Conservation (phyloP, 2,329 filamentous ascomycete genomes). For the Trichoderma afroharzianum region DNA sequence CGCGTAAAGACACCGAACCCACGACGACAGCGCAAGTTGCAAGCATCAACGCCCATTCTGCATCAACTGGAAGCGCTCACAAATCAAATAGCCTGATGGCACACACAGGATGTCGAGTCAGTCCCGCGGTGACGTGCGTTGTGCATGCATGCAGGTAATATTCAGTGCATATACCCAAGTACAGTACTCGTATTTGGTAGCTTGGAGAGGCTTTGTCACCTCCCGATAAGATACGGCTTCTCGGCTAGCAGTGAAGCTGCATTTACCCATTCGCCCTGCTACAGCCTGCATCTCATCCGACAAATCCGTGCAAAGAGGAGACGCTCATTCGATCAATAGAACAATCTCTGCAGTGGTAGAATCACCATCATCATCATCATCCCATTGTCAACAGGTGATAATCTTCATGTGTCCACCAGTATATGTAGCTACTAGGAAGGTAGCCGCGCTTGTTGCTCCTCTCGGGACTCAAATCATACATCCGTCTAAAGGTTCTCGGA, state of each 20-base stretch:
- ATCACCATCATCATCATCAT: background rate
- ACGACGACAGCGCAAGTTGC: background rate
- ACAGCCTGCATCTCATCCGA: background rate
- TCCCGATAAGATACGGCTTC: background rate
- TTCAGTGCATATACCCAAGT: background rate
- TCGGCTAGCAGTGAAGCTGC: background rate
- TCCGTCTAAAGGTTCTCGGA: background rate
- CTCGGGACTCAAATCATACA: background rate
- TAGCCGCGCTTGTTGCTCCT: background rate
- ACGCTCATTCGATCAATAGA: background rate
- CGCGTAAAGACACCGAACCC: background rate
- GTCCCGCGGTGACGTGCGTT: background rate
- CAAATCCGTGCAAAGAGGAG: background rate
- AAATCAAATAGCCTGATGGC: background rate
- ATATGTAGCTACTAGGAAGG: no score
- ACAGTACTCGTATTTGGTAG: background rate
- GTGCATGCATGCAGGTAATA: background rate
- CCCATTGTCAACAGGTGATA: background rate
- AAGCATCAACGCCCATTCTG: background rate
- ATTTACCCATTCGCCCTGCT: background rate
- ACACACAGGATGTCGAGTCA: background rate
- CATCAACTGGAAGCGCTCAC: background rate
- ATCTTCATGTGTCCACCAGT: background rate
- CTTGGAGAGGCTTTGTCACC: background rate
- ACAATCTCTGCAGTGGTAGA: background rate